Evolutionary conservation across 2,329 filamentous ascomycete species (phyloP).

Genomic region (Didymella segeticola): DNA sequence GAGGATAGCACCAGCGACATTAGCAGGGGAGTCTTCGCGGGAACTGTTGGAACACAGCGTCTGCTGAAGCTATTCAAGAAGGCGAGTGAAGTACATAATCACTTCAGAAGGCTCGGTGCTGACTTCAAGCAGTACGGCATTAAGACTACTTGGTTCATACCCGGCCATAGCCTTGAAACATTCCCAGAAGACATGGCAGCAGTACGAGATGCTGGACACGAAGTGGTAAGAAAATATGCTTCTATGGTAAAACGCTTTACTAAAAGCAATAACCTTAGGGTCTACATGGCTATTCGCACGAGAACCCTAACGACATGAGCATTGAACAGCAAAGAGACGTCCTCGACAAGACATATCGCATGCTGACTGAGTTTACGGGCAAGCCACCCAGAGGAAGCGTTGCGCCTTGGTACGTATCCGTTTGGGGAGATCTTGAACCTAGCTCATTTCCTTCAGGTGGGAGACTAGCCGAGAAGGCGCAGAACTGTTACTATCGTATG

Average conservation of each 20-base stretch:
- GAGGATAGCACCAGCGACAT: conserved; percentile 76
- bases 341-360: conserved; percentile 74
- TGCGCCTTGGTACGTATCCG: conserved; percentile 64
- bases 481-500: conserved; percentile 68
- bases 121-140: conserved; percentile 61
- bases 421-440: conserved; percentile 46
- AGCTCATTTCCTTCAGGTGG: conserved; percentile 54
- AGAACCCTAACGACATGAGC: conserved; percentile 75
- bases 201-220: conserved; percentile 68
- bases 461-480: conserved; percentile 72
- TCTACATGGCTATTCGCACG: conserved; percentile 74
- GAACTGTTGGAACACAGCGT: conserved; percentile 70
- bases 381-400: conserved; percentile 76
- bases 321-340: conserved; percentile 78
- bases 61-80: conserved; percentile 75
- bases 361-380: conserved; percentile 73
- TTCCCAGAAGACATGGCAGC: conserved; percentile 70
- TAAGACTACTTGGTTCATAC: conserved; percentile 72
- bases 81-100: neutral
- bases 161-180: conserved; percentile 66
- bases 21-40: conserved; percentile 71
- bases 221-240: too few species aligned
- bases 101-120: neutral
- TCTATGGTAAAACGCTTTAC: too few species aligned
- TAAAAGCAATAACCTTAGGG: too few species aligned